Evolutionary conservation across 2,329 filamentous ascomycete genomes (phyloP), one percentile per base, ranked within the genome.

Genomic region (Botrytis hyacinthi): DNA sequence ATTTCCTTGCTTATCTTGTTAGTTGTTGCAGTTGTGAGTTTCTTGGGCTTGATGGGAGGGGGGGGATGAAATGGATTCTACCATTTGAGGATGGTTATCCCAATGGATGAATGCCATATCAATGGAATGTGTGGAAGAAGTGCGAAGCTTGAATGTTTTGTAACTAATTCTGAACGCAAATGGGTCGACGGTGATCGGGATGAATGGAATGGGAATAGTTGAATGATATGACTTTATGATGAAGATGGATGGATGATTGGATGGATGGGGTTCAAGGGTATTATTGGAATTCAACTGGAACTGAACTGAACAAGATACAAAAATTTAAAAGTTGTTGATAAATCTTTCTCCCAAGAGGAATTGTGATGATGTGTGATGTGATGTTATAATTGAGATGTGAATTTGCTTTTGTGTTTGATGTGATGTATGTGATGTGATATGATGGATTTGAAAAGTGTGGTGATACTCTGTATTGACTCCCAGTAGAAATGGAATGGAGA

Each of bases 191-290:
- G 63, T 37, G 22, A 54, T 29, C 7, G 63, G 63, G 12, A 65
- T 35, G 35, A 42, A 42, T 29, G 46, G 63, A 51, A 65, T 35
- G 42, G 62, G 42, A 48, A 68, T 65, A 42, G n/a, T 40, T 40
- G 46, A n/a, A 67, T 54, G 65, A 32, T 40, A 68, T 57, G 66
- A 68, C 26, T 68, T 68, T 68, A 68, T 57, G 65, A 68, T 68
- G 48, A 29, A 68, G 40, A 65, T 63, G 61, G 61, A 63, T 63
- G 61, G 61, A 63, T 44, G 40, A 16, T 16, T 42, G 40, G 40
- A 42, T 42, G 59, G 57, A 62, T 62, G n/a, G 22, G 61, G 61
- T 44, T 29, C 16, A 37, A 37, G 61, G 61, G 37, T 29, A 29
- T 29, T 65, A 44, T 32, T 65, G 61, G 37, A 65, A 32, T 46